Base-by-base conservation (phyloP, 805 yeast species). In the Wickerhamomyces pijperi region DNA sequence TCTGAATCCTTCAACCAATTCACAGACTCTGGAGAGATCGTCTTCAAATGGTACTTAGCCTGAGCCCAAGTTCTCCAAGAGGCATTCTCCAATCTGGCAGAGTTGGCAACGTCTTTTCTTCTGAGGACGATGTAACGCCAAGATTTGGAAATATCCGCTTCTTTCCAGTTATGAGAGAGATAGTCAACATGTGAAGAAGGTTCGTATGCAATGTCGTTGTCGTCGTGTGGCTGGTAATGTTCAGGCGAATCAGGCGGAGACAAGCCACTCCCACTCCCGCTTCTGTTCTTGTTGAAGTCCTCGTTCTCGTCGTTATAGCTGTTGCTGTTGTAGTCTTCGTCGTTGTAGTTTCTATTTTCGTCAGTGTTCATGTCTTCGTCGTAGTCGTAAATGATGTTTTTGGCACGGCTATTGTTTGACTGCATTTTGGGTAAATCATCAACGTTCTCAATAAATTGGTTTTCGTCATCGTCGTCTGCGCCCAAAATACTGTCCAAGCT, bases 1-100 rank as follows among this genome's bases (percentile, higher is more conserved):
- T 92, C 99, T 42, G 82, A 80, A 52, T 92, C 99, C 61, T 94
- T 92, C 34, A 86, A 77, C 99, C 99, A 92, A 59, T 92, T 90
- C 36, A 92, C 83, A 29, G 75, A 72, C 52, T 86, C 94, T 1
- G 99, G 98, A 16, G 88, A 76, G 6, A 90, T 84, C 0, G 98
- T 92, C 46, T 67, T 66, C 38, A 82, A 64, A 41, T 82, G 74
- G 47, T 79, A 75, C 55, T 87, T 78, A 31, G 92, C 80, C 60
- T 92, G 94, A 12, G 94, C 87, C 98, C 97, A 92, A 4, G 97
- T 92, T 59, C 98, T 73, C 98, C 98, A 90, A 39, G 90, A 76
- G 1, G 97, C 97, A 55, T 83, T 83, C 55, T 83, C 94, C 38
- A 83, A 64, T 42, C 94, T 64, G 3, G 83, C 94, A 47, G 76